Evolutionary conservation across 805 yeast species (phyloP), one percentile per base, ranked within the genome.

Genomic region (Grigorovia humatica): DNA sequence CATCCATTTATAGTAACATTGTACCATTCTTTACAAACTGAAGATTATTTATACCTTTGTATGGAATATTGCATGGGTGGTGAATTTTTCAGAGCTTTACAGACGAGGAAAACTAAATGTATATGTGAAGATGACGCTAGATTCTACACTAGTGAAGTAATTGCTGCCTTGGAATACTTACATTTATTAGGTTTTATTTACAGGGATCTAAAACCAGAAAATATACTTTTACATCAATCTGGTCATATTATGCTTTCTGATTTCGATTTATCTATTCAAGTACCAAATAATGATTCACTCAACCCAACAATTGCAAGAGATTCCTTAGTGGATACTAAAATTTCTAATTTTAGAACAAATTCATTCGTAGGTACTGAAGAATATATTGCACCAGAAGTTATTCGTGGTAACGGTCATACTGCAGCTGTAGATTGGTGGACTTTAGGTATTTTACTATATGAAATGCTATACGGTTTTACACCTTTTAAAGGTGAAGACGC

Each of bases 341-440:
- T 93, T 1, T 96, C 91, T 64, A 96, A 96, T 12, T 93, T 95
- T 69, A 75, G 98, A 61, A 93, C 99, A 1, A 95, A 93, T 67
- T 90, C 98, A 0, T 93, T 93, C 74, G 99, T 93, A 40, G 99
- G 99, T 1, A 93, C 99, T 0, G 99, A 93, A 65, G 99, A 93
- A 65, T 93, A 93, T 67, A 89, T 93, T 61, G 98, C 99, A 0
- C 99, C 99, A 0, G 99, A 93, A 63, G 99, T 93, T 4, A 93
- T 93, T 51, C 75, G 93, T 66, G 98, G 98, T 1, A 87, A 90
- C 59, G 99, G 99, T 1, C 99, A 93, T 62, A 91, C 98, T 0
- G 84, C 91, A 8, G 96, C 98, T 0, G 99, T 93, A 17, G 99
- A 93, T 68, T 93, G 99, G 99, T 93, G 99, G 99, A 93, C 99